Base-by-base conservation (phyloP, 805 yeast species). In the Myxozyma sirexii region DNA sequence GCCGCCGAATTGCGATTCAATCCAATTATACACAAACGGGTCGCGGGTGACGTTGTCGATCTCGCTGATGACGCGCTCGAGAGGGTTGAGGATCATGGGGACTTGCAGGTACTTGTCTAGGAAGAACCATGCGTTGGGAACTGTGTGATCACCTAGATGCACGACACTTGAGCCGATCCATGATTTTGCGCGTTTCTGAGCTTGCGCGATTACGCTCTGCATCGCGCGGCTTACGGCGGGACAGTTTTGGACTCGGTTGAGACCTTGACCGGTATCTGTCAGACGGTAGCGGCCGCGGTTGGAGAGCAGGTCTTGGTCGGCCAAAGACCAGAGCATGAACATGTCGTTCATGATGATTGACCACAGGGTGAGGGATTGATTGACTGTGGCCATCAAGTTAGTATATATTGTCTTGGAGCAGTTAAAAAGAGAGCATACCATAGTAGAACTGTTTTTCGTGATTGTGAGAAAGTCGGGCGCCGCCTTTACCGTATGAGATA, bases 91-190 rank as follows among this genome's bases (percentile, higher is more conserved):
- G 38, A 88, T 87, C 52, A 85, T 80, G 31, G 94, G 94, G 2
- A 88, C 89, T 71, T 88, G 96, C 31, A 86, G 81, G 70, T 88
- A 88, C 70, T 88, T 88, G 72, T 88, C 94, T 54, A 88, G 73
- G 76, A 88, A 88, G 70, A 87, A 87, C 60, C 88, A 71, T 0
- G 93, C 91, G 71, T 88, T 88, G 1, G 96, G 96, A 4, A 88
- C 96, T 1, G 92, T 88, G 67, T 85, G 87, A 71, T 88, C 96
- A 42, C 94, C 96, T 17, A 88, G 69, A 72, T 88, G 96, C 24
- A 88, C 87, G 23, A 86, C 93, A 15, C 88, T 83, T 4, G 90
- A 84, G 1, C 96, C 96, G 35, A 88, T 86, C 93, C 94, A 88
- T 1, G 80, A 75, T 17, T 71, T 74, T 23, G 88, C 82, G 50